These are phyloP conservation scores for Blastobotrys indianensis DNA, from an alignment of 1,139 yeast genomes.

Conservation along the genomic window DNA sequence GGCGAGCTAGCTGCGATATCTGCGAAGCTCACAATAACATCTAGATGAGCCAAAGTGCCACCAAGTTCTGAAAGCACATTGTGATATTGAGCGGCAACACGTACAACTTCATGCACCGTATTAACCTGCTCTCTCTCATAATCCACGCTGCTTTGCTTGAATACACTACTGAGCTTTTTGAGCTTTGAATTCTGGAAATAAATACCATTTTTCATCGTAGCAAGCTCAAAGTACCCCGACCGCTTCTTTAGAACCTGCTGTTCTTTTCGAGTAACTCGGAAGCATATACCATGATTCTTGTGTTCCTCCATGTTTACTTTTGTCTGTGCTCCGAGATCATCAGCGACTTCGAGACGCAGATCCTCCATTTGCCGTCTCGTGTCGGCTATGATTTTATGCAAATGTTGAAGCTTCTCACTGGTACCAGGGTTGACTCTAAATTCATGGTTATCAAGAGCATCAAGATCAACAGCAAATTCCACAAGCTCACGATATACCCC, in stretches of 20 bases:
- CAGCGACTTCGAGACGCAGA: conserved; percentile 61
- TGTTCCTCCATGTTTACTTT: conserved; percentile 86
- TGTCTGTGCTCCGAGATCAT: conserved; percentile 76
- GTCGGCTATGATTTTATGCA: conserved; percentile 52
- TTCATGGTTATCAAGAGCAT: conserved; percentile 71
- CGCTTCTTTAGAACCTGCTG: conserved; percentile 68
- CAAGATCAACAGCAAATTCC: conserved; percentile 85
- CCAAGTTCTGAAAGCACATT: conserved; percentile 69
- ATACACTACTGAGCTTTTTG: conserved; percentile 53
- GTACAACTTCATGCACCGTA: conserved; percentile 74
- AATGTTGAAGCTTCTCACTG: conserved; percentile 63
- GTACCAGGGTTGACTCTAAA: conserved; percentile 86
- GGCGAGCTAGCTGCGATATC: conserved; percentile 83
- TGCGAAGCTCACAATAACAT: conserved; percentile 80
- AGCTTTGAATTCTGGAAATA: conserved; percentile 72
- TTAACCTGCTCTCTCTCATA: conserved; percentile 71
- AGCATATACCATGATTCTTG: conserved; percentile 86
- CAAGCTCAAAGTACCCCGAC: conserved; percentile 62
- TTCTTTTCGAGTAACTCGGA: conserved; percentile 85
- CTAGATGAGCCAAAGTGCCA: conserved; percentile 62
- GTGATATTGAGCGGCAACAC: conserved; percentile 72
- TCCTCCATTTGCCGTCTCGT: conserved; percentile 51
- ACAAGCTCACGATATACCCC: conserved; percentile 75
- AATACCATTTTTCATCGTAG: conserved; percentile 92
- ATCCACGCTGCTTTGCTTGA: conserved; percentile 52